Base-by-base conservation (phyloP, 129 eudicot genomes). In the Logfia minima region DNA sequence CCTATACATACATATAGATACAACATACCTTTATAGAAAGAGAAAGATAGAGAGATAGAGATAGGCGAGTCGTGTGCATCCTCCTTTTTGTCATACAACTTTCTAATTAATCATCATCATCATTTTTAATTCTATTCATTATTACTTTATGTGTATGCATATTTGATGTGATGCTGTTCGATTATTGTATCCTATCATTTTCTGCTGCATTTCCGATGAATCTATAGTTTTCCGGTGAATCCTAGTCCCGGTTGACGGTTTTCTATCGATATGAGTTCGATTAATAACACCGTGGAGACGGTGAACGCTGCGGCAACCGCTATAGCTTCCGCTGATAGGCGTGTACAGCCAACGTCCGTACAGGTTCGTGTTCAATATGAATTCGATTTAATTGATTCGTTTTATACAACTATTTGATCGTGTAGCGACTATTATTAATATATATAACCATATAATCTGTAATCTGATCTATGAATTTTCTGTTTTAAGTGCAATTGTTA, bases 231-330 rank as follows among this genome's bases (percentile, higher is more conserved):
- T 37, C 37, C 75, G 79, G 63, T 70, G 48, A 48, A 51, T 39
- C 62, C 45, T 69, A 32, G 73, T 51, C 72, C 70, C 71, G 7
- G 71, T 75, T 75, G 62, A 62, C 31, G 53, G 24, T 65, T 14
- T 28, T 8, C 70, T 29, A 48, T 81, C 64, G 68, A 22, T 71
- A 88, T 90, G 95, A 79, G 87, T 59, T 73, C 83, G 45, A 75
- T 83, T 22, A 84, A 84, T 59, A 85, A 82, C 71, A 93, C 86
- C 82, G 97, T 91, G 24, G 98, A 94, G 60, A 94, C 98, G 43
- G 98, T 94, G 0, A 94, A 94, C 77, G 97, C 98, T 70, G 98
- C 98, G 4, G 98, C 98, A 5, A 87, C 96, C 22, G 98, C 98
- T 31, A 91, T 94, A 39, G 88, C 91, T 66, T 80, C 91, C 37